Conservation (phyloP, 2,329 filamentous ascomycete genomes). For the Exophiala viscosa region DNA sequence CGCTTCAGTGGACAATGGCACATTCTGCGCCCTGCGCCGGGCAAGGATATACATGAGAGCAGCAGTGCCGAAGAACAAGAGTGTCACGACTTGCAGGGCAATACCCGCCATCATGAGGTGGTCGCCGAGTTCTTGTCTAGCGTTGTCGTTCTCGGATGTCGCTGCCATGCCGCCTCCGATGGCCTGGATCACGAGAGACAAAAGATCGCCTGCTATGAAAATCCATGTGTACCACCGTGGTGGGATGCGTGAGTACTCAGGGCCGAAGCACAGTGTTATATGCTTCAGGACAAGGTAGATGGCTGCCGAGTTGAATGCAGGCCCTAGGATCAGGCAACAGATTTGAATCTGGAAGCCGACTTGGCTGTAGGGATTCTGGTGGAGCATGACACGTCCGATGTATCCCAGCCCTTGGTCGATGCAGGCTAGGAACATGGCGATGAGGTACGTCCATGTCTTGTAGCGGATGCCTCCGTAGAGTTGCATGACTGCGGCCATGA, state of each 20-base stretch:
- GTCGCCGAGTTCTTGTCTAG: conserved; percentile 46
- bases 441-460: conserved; percentile 49
- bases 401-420: conserved; percentile 56
- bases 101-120: conserved; percentile 58
- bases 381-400: conserved; percentile 51
- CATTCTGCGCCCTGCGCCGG: conserved; percentile 20
- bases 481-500: conserved; percentile 46
- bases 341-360: conserved; percentile 54
- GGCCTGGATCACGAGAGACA: conserved; percentile 57
- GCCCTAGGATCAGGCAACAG: conserved; percentile 54
- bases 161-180: conserved; percentile 55
- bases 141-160: conserved; percentile 38
- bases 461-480: conserved; percentile 51
- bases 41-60: conserved; percentile 14
- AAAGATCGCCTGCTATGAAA: conserved; percentile 58
- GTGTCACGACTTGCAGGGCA: conserved; percentile 53
- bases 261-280: conserved; percentile 54
- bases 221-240: conserved; percentile 55
- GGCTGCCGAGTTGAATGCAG: conserved; percentile 53
- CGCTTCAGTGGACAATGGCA: conserved; percentile 14
- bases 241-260: conserved; percentile 45
- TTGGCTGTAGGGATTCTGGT: conserved; percentile 50
- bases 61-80: conserved; percentile 34
- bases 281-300: conserved; percentile 58
- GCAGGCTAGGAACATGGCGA: conserved; percentile 53